Evolutionary conservation across 345 rosid species (phyloP), one percentile per base, ranked within the genome.

Genomic region (Chamaenerion angustifolium): DNA sequence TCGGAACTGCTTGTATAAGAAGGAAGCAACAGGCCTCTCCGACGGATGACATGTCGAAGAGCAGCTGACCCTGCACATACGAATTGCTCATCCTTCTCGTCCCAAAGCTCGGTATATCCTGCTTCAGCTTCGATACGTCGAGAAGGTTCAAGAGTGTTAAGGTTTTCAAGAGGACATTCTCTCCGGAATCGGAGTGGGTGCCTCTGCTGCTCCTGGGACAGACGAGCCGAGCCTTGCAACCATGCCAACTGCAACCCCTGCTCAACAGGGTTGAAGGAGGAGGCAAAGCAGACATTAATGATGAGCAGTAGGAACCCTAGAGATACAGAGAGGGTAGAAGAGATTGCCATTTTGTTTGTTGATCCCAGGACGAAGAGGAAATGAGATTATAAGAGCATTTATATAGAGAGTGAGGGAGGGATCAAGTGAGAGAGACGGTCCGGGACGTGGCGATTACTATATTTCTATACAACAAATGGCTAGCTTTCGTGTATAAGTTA

Each of bases 101-200:
- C 71, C 76, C 75, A 75, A 14, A 70, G 56, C 49, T 75, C 76
- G 3, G 71, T 59, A 25, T 42, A 27, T 11, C 83, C 73, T n/a
- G 69, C 76, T 49, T 78, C 83, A 0, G 74, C 56, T 51, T 51
- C 42, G 43, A 67, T 11, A 18, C 45, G 45, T 21, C 57, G 56
- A 23, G 58, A 44, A 50, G 83, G 79, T 57, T 68, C 60, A 0
- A 64, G 63, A 10, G 65, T 70, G 4, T 61, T 50, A n/a, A 78
- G 55, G 45, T 46, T 52, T 16, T 53, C 55, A 49, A 75, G 52
- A 19, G 51, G 63, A 68, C 76, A 75, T 55, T 70, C 53, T n/a
- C 56, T 41, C 18, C 48, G 61, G 51, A 16, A 51, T 4, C 62
- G 59, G 27, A 42, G 66, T 16, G 25, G 65, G 27, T 52, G 45